These are phyloP conservation scores for Naganishia sp. DNA, from an alignment of 1,284 basidiomycete species.

Conservation along the genomic window DNA sequence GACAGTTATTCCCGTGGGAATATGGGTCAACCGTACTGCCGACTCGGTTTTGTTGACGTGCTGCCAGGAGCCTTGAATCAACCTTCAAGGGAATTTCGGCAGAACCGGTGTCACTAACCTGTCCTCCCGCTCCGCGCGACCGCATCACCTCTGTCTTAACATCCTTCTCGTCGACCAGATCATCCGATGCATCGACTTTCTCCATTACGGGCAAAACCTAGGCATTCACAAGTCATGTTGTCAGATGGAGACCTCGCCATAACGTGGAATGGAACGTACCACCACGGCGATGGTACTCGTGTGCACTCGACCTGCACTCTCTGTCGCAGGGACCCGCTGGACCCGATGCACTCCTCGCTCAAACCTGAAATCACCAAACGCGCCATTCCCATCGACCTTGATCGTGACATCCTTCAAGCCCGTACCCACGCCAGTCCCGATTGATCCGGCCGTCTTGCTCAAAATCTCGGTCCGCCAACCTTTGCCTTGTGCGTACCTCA, in stretches of 20 bases:
- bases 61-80: conserved; percentile 53
- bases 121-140: conserved; percentile 92
- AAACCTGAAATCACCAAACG: conserved; percentile 77
- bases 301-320: conserved; percentile 81
- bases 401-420: conserved; percentile 82
- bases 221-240: conserved; percentile 20
- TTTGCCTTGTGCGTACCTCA: conserved; percentile 62
- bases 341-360: conserved; percentile 96
- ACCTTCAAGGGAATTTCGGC: background rate
- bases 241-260: conserved; percentile 1
- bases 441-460: conserved; percentile 54
- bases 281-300: conserved; percentile 89
- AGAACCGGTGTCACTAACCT: conserved; percentile 58
- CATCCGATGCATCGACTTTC: conserved; percentile 55
- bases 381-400: conserved; percentile 73
- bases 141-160: conserved; percentile 92
- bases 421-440: conserved; percentile 57
- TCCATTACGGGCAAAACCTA: conserved; percentile 79
- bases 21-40: conserved; percentile 91
- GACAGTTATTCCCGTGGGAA: conserved; percentile 90
- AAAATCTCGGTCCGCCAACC: conserved; percentile 54
- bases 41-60: conserved; percentile 99
- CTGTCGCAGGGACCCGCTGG: conserved; percentile 88
- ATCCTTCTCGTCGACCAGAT: conserved; percentile 74
- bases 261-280: conserved; percentile 58